Base-by-base conservation (phyloP, 352 stramenopile species). In the Phytophthora fragariaefolia region DNA sequence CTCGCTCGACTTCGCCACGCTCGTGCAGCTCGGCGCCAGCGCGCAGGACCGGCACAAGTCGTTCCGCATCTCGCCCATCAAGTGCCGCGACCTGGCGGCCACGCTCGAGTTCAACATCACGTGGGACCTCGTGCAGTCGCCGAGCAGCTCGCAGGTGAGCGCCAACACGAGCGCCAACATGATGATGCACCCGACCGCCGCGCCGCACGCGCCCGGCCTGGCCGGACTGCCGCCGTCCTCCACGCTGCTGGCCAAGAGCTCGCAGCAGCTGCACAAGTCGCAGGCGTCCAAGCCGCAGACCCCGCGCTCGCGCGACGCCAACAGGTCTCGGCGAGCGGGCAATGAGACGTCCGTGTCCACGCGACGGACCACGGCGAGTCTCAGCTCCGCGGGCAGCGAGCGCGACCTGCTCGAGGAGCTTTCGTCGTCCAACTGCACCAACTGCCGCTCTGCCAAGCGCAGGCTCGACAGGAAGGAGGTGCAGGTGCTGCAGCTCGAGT, bases 81-180 rank as follows among this genome's bases (percentile, higher is more conserved):
- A 92, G 59, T 93, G 85, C 73, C 81, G 85, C 47, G 85, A 93
- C 59, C 68, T 91, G 24, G 85, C 83, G 5, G 85, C 85, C 26
- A 83, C 79, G 3, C 73, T 93, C 52, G 83, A 93, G 73, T 85
- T 93, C 46, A 82, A 92, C 47, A 85, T 93, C 53, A 78, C 83
- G 8, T 93, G 85, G 85, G 81, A 90, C 54, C 73, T 79, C 27
- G 76, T 80, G 8, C 61, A 74, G 17, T 24, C 68, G 9, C 49
- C 69, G 20, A 26, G 66, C 3, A 58, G 24, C 6, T 48, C 73
- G 6, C 30, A 71, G 26, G 26, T 43, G 36, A 43, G 36, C 36
- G n/a, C 43, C 27, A 71, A 54, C 27, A 53, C 58, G 0, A 47
- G n/a, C 17, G 18, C 58, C 12, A 71, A 58, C 28, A 77, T 69